A percentile compares a stretch with the other conserved stretches of the same genome.
Conservation (phyloP, 2,329 filamentous ascomycete genomes). For the Pseudogymnoascus sp. region DNA sequence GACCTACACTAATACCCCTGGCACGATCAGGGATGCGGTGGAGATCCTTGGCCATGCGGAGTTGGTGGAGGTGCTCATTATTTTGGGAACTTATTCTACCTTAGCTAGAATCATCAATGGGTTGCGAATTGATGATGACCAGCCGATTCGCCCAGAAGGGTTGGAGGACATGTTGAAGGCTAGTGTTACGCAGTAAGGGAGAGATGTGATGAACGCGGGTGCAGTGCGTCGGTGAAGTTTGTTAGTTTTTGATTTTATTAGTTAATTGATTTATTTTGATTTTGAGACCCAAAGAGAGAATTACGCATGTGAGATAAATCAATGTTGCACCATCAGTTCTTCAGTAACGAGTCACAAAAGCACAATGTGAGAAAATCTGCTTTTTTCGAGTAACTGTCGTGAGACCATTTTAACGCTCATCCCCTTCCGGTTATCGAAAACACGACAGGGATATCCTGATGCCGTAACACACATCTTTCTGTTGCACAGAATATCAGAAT, state of each 20-base stretch:
- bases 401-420: not conserved
- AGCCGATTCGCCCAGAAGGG: slow-evolving; percentile 10
- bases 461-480: not conserved
- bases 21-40: slow-evolving; percentile 16
- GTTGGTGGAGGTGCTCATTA: slow-evolving; percentile 19
- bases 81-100: slow-evolving; percentile 19
- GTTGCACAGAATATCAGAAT: not conserved
- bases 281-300: not conserved
- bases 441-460: not conserved
- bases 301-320: too few species aligned
- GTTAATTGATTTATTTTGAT: not conserved
- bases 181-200: not conserved
- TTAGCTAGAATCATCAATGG: slow-evolving; percentile 20
- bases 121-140: slow-evolving; percentile 16
- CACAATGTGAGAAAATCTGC: not conserved
- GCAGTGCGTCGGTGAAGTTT: not conserved
- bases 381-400: not conserved
- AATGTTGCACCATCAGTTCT: not conserved
- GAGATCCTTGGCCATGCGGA: slow-evolving; percentile 16
- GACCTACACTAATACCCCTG: slow-evolving; percentile 13
- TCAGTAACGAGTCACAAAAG: not conserved
- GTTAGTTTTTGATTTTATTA: not conserved
- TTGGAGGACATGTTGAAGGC: slow-evolving; percentile 12
- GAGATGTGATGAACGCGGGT: not conserved
- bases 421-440: not conserved